phyloP scores from a whole-genome alignment of 2,329 filamentous ascomycete species.

The Phaeosphaeria sp. region DNA sequence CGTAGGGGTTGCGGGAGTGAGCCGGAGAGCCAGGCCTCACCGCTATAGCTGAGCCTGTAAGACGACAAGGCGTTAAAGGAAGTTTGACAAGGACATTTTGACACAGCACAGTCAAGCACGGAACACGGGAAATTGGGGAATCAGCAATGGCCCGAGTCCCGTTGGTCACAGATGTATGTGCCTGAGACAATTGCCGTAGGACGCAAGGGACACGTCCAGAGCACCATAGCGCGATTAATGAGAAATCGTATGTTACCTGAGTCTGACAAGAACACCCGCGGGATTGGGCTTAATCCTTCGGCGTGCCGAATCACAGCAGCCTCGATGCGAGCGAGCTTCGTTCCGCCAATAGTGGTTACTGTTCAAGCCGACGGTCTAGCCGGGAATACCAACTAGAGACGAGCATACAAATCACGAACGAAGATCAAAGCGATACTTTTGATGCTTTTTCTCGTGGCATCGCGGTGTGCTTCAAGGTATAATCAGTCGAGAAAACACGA shows the following conservation, averaged over 20 bases:
- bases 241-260: conserved; percentile 6
- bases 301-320: background rate
- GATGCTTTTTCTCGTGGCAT: too few relatives aligned
- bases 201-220: conserved; percentile 18
- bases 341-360: background rate
- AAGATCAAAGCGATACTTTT: too few relatives aligned
- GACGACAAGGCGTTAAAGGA: background rate
- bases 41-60: background rate
- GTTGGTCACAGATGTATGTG: background rate
- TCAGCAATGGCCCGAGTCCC: background rate
- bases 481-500: too few relatives aligned
- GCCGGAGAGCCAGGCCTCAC: background rate
- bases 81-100: background rate
- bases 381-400: too few relatives aligned
- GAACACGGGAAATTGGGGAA: background rate
- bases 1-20: background rate
- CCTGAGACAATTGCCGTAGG: conserved; percentile 25
- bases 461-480: too few relatives aligned
- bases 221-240: conserved; percentile 25
- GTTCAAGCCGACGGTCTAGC: background rate
- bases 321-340: background rate
- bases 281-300: background rate
- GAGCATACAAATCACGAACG: too few relatives aligned
- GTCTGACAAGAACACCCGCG: conserved; percentile 1
- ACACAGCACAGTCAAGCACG: background rate